Evolutionary conservation across 306 rosid genomes (phyloP), one percentile per base, ranked within the genome.

Genomic region (Glycyrrhiza uralensis): DNA sequence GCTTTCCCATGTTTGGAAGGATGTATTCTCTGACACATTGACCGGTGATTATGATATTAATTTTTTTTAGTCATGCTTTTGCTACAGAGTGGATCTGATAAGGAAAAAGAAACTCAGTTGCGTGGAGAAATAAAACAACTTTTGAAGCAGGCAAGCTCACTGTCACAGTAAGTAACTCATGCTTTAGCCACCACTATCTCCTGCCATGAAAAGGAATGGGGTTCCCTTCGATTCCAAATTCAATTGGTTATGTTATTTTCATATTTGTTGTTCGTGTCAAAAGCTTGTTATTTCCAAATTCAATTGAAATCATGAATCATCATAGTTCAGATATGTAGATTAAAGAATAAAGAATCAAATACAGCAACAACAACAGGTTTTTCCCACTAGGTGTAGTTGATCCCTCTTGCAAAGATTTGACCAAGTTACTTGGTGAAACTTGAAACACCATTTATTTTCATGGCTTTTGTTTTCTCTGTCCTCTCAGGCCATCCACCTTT

Each of bases 401-500:
- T 44, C 26, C 18, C 3, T 60, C 14, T 10, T 60, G 47, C 17
- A 38, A 35, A 59, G 28, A 36, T 18, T 35, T 14, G 1, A 19
- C 29, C 67, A 35, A 60, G 18, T 35, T 32, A 15, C 49, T 49
- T 68, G n/a, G 24, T 72, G 64, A 36, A 56, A 17, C 51, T 13
- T 9, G 49, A 69, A 69, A 18, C 26, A 33, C 33, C 30, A 20
- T 57, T 66, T 38, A n/a, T 57, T 35, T 44, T 19, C 3, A 17
- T 46, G 17, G 14, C 26, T 10, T 30, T 51, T n/a, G n/a, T n/a
- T n/a, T 30, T 38, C 17, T 69, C 32, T 76, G 64, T 74, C 36
- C 54, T 66, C 72, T 66, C 76, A 91, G 98, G 85, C 97, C 95
- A 42, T 88, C 96, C 22, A 94, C 96, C 30, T 94, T 91, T 72